Evolutionary conservation across 2,329 filamentous ascomycete genomes (phyloP), one percentile per base, ranked within the genome.

Genomic region (Didymella lethalis): DNA sequence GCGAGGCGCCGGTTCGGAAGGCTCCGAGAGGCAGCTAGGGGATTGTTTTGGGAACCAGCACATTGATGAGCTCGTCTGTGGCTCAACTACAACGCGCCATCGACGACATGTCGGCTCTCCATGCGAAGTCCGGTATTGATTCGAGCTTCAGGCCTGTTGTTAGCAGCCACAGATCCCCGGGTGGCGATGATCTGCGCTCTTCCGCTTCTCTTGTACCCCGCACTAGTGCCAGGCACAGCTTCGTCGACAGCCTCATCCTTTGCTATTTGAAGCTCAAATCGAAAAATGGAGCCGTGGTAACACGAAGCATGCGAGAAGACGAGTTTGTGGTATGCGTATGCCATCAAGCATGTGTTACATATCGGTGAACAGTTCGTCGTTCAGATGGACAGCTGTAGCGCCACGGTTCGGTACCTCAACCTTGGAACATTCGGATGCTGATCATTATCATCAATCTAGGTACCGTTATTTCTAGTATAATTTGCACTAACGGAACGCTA

Each of bases 31-130:
- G 18, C 18, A 43, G 20, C 23, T 12, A 6, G 34, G 28, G 10
- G 16, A n/a, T 10, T 16, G 25, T 41, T 34, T 12, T 16, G 20
- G 7, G n/a, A 46, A 29, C 36, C 34, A 44, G 34, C 10, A 14
- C 26, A 10, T 14, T 44, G 34, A 49, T 41, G 45, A 49, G 45
- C 38, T 48, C n/a, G 26, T 14, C 7, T 29, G 32, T 46, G 26
- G 18, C 31, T 48, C 38, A 29, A 40, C 7, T 51, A 20, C 11
- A n/a, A 36, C 26, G 26, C 47, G 47, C 50, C 46, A 8, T 50
- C 23, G 34, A 54, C 50, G 23, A 47, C 26, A 41, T 57, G 14
- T 47, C 50, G 56, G 56, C 46, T 59, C 56, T 59, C 56, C 56
- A 34, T 23, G 34, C 49, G 26, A 54, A 47, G 50, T 54, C 56